Evolutionary conservation across 148 eudicot genomes (phyloP), one percentile per base, ranked within the genome.

Genomic region (Chenopodium quinoa): DNA sequence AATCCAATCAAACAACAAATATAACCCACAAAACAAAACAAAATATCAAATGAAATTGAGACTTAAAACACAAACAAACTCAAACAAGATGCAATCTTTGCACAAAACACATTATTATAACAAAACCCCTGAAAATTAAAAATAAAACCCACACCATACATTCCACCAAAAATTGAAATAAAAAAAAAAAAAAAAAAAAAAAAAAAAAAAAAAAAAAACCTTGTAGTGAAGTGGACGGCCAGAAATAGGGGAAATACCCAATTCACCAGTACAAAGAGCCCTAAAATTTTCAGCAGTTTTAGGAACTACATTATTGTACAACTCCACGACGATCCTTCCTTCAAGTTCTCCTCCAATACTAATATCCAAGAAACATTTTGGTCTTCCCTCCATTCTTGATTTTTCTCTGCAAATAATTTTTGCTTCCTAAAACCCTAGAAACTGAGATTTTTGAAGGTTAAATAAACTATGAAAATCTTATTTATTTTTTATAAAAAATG

Each of bases 231-330:
- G 94, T 46, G 93, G 93, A 74, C 82, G 85, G 4, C 87, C 87
- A 40, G 93, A 89, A 73, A 66, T 66, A 70, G 86, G 82, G 37
- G 91, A 87, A 81, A 86, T 82, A 80, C 95, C 97, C 82, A 78
- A 88, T 82, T 92, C 92, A 34, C 95, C 95, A 37, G 97, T 93
- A 60, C 97, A 93, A 40, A 93, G 94, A 79, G 94, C 97, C 87
- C 97, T 90, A 73, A 93, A 93, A 86, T 93, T 93, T 78, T 93
- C 93, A 67, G 88, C 94, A 48, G 95, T 93, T 85, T 87, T 92
- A 8, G 97, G 97, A n/a, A 92, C 94, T 20, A 92, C 92, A 78
- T 92, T 89, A 4, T 80, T 78, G 76, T 80, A 93, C 46, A 93
- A 85, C 88, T 93, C 94, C 68, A 93, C 77, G n/a, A 93, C 89